Percentiles rank a stretch among this genome's conserved stretches.
Evolutionary conservation across 371 early-diverging fungal genomes (phyloP).

Genomic region (Furculomyces boomerangus): DNA sequence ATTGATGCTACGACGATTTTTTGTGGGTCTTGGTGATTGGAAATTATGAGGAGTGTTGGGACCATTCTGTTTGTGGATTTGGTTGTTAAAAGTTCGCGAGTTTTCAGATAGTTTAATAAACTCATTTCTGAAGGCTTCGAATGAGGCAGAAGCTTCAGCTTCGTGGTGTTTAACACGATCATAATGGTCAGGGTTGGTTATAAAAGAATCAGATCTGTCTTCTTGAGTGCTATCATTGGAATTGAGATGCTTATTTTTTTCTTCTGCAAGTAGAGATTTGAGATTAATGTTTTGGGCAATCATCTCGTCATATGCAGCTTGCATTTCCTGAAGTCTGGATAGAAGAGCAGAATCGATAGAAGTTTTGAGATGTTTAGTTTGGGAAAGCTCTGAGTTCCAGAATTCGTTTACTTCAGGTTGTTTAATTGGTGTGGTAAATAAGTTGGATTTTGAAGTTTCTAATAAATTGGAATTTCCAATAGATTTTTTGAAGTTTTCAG

Average conservation of each 20-base stretch:
- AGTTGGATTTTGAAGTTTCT: neutral
- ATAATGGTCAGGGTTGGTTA: neutral
- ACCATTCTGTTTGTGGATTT: neutral
- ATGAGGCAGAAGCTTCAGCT: neutral
- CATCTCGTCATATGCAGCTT: conserved; percentile 3
- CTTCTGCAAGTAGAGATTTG: neutral
- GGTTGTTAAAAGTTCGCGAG: neutral
- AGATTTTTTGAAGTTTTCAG: neutral
- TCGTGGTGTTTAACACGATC: neutral
- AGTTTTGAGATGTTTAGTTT: neutral
- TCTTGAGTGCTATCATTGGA: neutral
- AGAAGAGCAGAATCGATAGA: neutral
- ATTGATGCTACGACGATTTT: neutral
- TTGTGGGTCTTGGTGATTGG: neutral
- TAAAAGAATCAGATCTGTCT: neutral
- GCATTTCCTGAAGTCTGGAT: neutral
- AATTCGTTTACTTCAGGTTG: neutral
- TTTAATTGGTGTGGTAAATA: neutral
- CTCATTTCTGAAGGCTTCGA: neutral
- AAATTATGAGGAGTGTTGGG: neutral
- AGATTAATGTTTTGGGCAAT: neutral
- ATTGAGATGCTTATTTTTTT: neutral
- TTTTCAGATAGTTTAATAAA: neutral
- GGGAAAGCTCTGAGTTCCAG: neutral
- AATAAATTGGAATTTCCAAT: neutral